Evolutionary conservation across 2,329 filamentous ascomycete genomes (phyloP).

Genomic region (Basipetospora chlamydospora): DNA sequence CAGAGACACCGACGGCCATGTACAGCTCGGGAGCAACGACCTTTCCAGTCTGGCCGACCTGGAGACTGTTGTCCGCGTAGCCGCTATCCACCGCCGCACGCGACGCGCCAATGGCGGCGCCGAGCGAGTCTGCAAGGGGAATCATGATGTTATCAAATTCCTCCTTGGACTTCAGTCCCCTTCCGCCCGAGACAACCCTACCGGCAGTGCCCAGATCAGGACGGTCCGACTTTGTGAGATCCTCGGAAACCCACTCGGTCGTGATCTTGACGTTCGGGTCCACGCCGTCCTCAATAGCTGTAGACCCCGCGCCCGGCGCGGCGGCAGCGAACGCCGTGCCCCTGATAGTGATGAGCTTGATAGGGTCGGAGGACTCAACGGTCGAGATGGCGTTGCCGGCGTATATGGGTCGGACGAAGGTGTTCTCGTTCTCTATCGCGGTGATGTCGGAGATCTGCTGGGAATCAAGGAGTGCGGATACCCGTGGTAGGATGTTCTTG

Average conservation of each 20-base stretch:
- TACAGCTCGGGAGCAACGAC: constrained; percentile 95
- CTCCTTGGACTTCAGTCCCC: constrained; percentile 93
- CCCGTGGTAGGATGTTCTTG: constrained; percentile 83
- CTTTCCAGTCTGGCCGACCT: constrained; percentile 97
- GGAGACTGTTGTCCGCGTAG: constrained; percentile 94
- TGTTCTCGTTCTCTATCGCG: constrained; percentile 74
- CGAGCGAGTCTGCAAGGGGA: constrained; percentile 80
- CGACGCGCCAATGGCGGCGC: constrained; percentile 90
- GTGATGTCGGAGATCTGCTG: constrained; percentile 93
- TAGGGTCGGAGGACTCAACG: constrained; percentile 72
- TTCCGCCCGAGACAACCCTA: constrained; percentile 82
- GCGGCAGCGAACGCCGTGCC: constrained; percentile 80
- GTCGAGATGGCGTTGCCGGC: constrained; percentile 95
- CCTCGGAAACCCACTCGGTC: constrained; percentile 86
- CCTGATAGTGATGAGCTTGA: constrained; percentile 85
- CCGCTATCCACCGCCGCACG: constrained; percentile 92
- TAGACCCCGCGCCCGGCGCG: constrained; percentile 56
- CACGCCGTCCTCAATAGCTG: constrained; percentile 62
- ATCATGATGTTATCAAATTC: constrained; percentile 90
- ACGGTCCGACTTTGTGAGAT: constrained; percentile 83
- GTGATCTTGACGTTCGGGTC: constrained; percentile 64
- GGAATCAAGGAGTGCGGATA: constrained; percentile 79
- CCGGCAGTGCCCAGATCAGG: constrained; percentile 84
- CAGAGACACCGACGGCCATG: constrained; percentile 87
- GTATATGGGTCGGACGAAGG: constrained; percentile 92